Conservation (phyloP, 192 early-diverging fungal genomes). For the Phlyctochytrium planicorne region DNA sequence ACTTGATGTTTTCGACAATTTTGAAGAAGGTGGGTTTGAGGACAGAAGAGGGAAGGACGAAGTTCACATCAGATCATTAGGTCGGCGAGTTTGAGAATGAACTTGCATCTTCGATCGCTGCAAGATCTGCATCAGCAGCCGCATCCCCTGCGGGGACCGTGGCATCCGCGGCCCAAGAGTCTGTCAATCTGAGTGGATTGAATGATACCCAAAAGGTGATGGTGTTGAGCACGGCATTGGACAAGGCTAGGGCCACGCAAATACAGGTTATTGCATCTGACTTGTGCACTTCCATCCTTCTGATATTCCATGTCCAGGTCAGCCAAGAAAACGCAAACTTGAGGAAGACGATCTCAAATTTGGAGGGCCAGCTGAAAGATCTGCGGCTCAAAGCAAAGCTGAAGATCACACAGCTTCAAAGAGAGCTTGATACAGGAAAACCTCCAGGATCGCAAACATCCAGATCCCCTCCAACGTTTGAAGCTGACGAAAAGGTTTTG, state of each 20-base stretch:
- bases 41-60: no score
- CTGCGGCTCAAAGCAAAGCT: conserved; percentile 30
- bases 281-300: no score
- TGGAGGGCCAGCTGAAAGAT: conserved; percentile 25
- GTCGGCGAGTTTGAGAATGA: background rate
- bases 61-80: no score
- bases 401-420: conserved; percentile 30
- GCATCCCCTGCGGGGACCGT: background rate
- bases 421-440: conserved; percentile 20
- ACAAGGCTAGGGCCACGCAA: background rate
- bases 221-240: background rate
- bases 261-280: background rate
- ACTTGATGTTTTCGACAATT: background rate
- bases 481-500: no score
- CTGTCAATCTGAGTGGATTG: no score
- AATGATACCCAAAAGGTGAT: background rate
- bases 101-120: background rate
- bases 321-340: background rate
- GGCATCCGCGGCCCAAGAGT: no score
- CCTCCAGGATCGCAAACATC: no score
- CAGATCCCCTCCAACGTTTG: no score
- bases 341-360: background rate
- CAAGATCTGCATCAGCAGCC: background rate
- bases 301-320: no score
- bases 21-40: conserved; percentile 4